Base-by-base conservation (phyloP, 208 protist genomes). In the Trypanosoma vivax region DNA sequence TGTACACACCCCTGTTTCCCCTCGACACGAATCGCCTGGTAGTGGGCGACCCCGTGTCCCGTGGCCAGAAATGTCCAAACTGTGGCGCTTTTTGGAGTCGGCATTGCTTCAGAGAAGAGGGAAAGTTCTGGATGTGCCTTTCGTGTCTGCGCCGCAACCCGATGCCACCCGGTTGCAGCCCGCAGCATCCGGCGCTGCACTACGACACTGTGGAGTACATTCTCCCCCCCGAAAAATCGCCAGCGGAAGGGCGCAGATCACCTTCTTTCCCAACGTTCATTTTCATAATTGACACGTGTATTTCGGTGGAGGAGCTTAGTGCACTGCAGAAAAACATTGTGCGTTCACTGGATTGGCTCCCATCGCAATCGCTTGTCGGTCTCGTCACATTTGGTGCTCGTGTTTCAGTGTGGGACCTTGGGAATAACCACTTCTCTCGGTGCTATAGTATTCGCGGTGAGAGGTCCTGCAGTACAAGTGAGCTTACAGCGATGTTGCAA, bases 251-350 rank as follows among this genome's bases (percentile, higher is more conserved):
- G 40, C 27, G 33, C 59, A n/a, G 7, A 19, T 42, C 7, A 11
- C 49, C 27, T 5, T 46, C 35, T 3, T 50, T 54, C 35, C 74
- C 72, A 6, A 67, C 62, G 2, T 89, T 88, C 39, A 64, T 99
- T 37, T 98, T 98, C 55, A 86, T 99, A 18, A 77, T 99, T 24
- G 98, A 99, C 76, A 93, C 80, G 18, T 98, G 96, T 64, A 53
- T 99, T 19, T 76, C 60, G 10, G 45, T 64, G 1, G 91, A 96
- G 24, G 97, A 99, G 56, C 65, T 98, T 35, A 59, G 82, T 33
- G 79, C 84, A 6, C 70, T 99, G 14, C 96, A 94, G 49, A 79
- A 86, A 31, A 80, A 94, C 25, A 75, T 99, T 28, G 49, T 92
- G 33, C 69, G 88, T 65, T 93, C 76, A 6, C 74, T 99, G n/a